Base-by-base conservation (phyloP, 768 basidiomycete species). In the Naganishia randhawae region DNA sequence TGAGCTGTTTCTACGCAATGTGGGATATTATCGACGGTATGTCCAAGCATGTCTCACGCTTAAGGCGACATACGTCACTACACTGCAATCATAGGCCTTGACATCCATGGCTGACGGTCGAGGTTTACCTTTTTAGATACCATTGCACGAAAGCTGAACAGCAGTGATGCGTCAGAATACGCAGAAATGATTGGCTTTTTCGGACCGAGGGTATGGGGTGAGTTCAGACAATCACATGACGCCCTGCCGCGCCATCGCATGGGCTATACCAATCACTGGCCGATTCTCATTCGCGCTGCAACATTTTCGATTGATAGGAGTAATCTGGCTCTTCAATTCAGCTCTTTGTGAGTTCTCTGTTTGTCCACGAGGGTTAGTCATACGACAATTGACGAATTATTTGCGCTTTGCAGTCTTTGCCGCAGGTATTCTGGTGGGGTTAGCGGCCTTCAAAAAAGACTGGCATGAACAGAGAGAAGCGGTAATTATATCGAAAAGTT, bases 21-120 rank as follows among this genome's bases (percentile, higher is more conserved):
- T 80, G 78, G 80, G 80, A 80, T 50, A 80, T 80, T 63, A 69
- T 80, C 61, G 80, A 80, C 69, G 66, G 79, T 78, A 27, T 72
- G 75, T 67, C n/a, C n/a, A n/a, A n/a, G n/a, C n/a, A n/a, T n/a
- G n/a, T n/a, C n/a, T n/a, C n/a, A n/a, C n/a, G n/a, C n/a, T n/a
- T n/a, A n/a, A n/a, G n/a, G n/a, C n/a, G n/a, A n/a, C n/a, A n/a
- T n/a, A n/a, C n/a, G n/a, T n/a, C n/a, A n/a, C n/a, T n/a, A n/a
- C n/a, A n/a, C 27, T 33, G 14, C 29, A n/a, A 3, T 25, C 9
- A 8, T 3, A 0, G 22, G 8, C 39, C 64, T 31, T 6, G 11
- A 3, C 32, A 25, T 10, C 48, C 14, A 22, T 48, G 35, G 33
- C 31, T 53, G 37, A 39, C 7, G 19, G 42, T 31, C 51, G 9